Base-by-base conservation (phyloP, 257 asterid genomes). In the Paraleonurus japonicus region DNA sequence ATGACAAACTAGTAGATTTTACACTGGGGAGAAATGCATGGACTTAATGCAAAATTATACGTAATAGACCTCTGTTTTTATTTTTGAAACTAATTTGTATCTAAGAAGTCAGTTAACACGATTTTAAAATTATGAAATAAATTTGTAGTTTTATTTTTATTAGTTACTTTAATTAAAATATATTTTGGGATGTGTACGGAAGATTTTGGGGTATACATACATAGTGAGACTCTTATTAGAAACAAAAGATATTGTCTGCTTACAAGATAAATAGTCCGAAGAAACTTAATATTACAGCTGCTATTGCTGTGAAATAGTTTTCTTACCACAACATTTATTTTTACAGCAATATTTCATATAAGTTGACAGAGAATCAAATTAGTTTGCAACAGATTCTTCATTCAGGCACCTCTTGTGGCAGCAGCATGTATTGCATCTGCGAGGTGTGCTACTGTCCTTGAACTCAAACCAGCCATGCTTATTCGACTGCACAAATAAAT, bases 401-500 rank as follows among this genome's bases (percentile, higher is more conserved):
- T 61, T 87, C 80, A 88, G 72, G 68, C 78, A 16, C 35, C 35
- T 55, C 75, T 78, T 17, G 96, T 85, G 11, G 88, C 98, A 47
- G 94, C 97, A 74, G 98, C 96, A 75, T 92, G 98, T 67, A 95
- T 92, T 1, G 99, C 99, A 78, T 92, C 98, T 35, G 97, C 85
- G 7, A 95, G 97, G 76, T 87, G 98, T 73, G 99, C 94, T 66
- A 92, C 97, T 24, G 96, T 92, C 76, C 77, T 88, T 45, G 97
- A 82, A 85, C 96, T 88, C 83, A 95, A 81, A 17, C 99, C 99
- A 15, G 99, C 99, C 96, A 90, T 94, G 83, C 98, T 92, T 61
- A 92, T 92, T 75, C 97, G 85, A 75, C 98, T 92, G 93, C 85
- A 79, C 35, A 20, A 66, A 16, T n/a, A 72, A n/a, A n/a, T n/a